Percentiles rank a stretch among this genome's conserved stretches.
These are phyloP conservation scores for Auricularia cornea DNA, from an alignment of 768 basidiomycete genomes.

Conservation along the genomic window DNA sequence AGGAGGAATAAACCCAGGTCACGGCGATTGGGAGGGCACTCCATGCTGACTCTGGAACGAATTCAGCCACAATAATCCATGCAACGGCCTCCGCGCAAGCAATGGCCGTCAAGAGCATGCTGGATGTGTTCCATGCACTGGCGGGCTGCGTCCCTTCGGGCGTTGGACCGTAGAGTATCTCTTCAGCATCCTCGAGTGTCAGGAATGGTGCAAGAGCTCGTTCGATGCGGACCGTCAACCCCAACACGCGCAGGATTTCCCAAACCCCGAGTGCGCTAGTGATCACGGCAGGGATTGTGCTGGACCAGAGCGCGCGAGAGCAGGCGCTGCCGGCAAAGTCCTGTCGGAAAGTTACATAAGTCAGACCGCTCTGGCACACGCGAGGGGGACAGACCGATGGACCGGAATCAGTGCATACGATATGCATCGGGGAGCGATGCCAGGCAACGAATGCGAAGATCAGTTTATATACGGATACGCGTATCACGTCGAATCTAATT, in stretches of 20 bases:
- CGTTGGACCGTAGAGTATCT: conserved; percentile 1
- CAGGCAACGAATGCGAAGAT: no score
- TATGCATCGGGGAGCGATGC: no score
- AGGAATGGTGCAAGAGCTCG: conserved; percentile 17
- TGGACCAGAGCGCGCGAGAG: conserved; percentile 42
- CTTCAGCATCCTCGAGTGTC: conserved; percentile 12
- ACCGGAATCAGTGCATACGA: no score
- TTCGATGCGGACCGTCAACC: conserved; percentile 22
- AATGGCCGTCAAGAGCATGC: conserved; percentile 43
- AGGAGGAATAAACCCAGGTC: conserved; percentile 57
- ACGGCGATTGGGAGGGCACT: conserved; percentile 33
- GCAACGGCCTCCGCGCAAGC: conserved; percentile 48
- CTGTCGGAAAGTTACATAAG: no score
- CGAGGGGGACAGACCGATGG: no score
- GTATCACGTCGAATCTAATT: no score
- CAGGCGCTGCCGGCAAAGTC: no score
- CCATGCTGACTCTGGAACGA: conserved; percentile 30
- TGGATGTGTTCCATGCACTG: conserved; percentile 56
- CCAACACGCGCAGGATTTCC: conserved; percentile 11
- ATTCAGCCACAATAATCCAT: conserved; percentile 46
- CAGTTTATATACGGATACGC: no score
- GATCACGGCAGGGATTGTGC: conserved; percentile 38
- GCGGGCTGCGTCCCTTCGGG: not conserved
- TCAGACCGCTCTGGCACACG: no score
- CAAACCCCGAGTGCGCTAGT: conserved; percentile 34